phyloP scores from a whole-genome alignment of 306 rosid species.

The Gastrolobium bilobum region DNA sequence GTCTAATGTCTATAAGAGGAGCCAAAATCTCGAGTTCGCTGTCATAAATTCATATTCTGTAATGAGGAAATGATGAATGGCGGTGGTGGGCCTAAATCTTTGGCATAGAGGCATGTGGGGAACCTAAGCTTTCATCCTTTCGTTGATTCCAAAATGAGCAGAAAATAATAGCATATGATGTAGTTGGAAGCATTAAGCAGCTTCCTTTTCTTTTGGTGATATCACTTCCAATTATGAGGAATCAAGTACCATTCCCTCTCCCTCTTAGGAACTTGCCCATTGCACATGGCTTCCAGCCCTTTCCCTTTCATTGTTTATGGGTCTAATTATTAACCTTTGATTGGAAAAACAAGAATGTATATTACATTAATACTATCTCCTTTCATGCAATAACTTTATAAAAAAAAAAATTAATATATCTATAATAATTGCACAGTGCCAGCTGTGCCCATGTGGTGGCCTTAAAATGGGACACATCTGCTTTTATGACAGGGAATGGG shows the following conservation, averaged over 20 bases:
- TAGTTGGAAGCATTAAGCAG: constrained; percentile 43
- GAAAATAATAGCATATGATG: constrained; percentile 49
- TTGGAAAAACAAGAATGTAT: constrained; percentile 42
- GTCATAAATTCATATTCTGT: background rate
- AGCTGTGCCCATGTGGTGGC: constrained; percentile 77
- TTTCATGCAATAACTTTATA: constrained; percentile 33
- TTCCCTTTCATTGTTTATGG: constrained; percentile 48
- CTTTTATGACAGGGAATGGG: constrained; percentile 61
- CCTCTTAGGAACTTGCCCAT: constrained; percentile 52
- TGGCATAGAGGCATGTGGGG: constrained; percentile 69
- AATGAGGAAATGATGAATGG: constrained; percentile 48
- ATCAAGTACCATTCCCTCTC: constrained; percentile 51
- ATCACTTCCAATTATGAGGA: constrained; percentile 56
- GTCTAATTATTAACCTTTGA: constrained; percentile 61
- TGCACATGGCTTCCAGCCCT: constrained; percentile 85
- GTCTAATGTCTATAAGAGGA: background rate
- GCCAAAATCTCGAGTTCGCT: constrained; percentile 10
- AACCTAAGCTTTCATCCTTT: constrained; percentile 58
- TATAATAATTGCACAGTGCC: constrained; percentile 59
- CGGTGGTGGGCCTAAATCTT: constrained; percentile 57
- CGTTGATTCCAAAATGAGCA: constrained; percentile 54
- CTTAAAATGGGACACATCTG: constrained; percentile 52
- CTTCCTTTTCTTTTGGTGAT: constrained; percentile 44
- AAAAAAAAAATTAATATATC: background rate
- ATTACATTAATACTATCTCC: constrained; percentile 43